Evolutionary conservation across 2,329 filamentous ascomycete genomes (phyloP).

Genomic region (Fusarium annulatum): DNA sequence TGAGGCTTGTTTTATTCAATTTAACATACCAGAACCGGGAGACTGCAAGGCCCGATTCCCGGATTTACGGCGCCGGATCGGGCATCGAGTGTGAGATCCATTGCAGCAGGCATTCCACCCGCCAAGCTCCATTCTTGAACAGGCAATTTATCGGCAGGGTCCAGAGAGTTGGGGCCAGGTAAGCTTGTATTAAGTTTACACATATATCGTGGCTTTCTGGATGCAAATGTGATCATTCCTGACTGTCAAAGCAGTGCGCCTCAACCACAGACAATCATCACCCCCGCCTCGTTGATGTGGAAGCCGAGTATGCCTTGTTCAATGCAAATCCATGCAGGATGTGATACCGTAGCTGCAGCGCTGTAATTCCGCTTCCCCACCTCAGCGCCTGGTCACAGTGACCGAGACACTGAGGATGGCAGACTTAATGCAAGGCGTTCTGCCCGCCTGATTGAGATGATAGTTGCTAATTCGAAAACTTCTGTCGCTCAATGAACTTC

Average conservation of each 20-base stretch:
- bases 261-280: neutral
- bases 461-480: neutral
- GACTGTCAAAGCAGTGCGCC: neutral
- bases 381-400: constrained; percentile 6
- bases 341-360: neutral
- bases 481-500: neutral
- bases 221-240: constrained; percentile 6
- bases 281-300: no score
- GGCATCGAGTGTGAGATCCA: constrained; percentile 7
- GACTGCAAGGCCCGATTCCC: neutral
- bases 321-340: neutral
- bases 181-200: neutral
- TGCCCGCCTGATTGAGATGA: neutral
- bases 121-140: neutral
- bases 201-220: neutral
- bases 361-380: constrained; percentile 11
- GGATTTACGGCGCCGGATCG: constrained; percentile 11
- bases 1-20: neutral
- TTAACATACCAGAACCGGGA: constrained; percentile 6
- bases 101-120: constrained; percentile 11
- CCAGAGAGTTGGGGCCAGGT: neutral
- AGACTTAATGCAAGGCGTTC: neutral
- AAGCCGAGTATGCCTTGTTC: constrained; percentile 1
- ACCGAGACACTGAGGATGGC: neutral
- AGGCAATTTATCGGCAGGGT: neutral